A percentile compares a stretch with the other conserved stretches of the same genome.
Evolutionary conservation across 495 filamentous ascomycete species (phyloP).

Genomic region (Penicillium simplicissimum): DNA sequence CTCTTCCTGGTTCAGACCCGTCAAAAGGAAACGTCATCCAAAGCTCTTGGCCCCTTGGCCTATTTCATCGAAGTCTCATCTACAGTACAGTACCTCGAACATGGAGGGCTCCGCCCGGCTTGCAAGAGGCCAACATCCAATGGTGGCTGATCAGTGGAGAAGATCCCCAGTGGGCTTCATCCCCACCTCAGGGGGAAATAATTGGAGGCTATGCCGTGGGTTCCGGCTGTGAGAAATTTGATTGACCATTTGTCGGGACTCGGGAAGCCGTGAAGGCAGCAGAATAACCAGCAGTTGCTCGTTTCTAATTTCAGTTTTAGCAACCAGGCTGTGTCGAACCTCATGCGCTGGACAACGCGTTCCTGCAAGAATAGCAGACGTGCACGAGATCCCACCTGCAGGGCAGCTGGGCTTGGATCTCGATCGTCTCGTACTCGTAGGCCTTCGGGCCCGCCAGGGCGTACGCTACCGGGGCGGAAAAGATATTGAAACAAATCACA

Average conservation of each 20-base stretch:
- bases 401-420: constrained; percentile 6
- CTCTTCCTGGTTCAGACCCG: neutral
- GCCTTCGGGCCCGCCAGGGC: neutral
- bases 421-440: no score
- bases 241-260: constrained; percentile 5
- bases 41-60: neutral
- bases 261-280: constrained; percentile 13
- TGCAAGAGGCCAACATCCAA: neutral
- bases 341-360: neutral
- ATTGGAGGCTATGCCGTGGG: constrained; percentile 4
- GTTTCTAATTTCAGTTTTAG: constrained; percentile 12
- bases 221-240: constrained; percentile 4
- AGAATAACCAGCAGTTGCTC: neutral
- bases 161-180: constrained; percentile 7
- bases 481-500: constrained; percentile 6
- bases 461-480: neutral
- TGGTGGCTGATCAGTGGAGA: constrained; percentile 16
- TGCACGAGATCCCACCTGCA: constrained; percentile 5
- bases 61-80: neutral
- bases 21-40: constrained; percentile 7
- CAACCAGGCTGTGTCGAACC: constrained; percentile 13
- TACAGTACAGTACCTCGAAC: neutral
- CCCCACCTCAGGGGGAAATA: constrained; percentile 6
- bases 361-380: neutral
- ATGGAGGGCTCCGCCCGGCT: neutral